These are phyloP conservation scores for Aspergillus persii DNA, from an alignment of 2,329 filamentous ascomycete genomes.

Conservation along the genomic window DNA sequence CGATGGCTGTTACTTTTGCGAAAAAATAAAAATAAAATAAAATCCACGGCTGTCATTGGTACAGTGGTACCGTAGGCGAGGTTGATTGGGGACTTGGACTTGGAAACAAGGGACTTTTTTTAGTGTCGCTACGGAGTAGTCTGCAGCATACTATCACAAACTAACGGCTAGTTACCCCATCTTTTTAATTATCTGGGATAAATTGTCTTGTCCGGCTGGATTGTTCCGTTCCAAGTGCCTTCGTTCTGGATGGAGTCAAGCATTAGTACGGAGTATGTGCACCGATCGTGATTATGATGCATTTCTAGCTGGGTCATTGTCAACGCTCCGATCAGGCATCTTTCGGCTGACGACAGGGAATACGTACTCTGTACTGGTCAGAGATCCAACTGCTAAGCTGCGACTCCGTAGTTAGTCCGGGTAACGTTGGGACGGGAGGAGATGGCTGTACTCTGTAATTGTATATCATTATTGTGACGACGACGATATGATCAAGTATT, in stretches of 20 bases:
- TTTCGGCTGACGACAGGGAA: slow-evolving; percentile 20
- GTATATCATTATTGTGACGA: neutral
- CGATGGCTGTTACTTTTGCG: neutral
- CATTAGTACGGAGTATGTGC: neutral
- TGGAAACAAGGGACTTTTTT: neutral
- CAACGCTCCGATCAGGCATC: neutral
- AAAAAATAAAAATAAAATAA: neutral
- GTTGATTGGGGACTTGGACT: neutral
- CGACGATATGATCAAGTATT: neutral
- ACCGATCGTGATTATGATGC: neutral
- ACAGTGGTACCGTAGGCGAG: neutral
- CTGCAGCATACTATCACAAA: neutral
- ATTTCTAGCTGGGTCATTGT: neutral
- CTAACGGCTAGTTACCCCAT: neutral
- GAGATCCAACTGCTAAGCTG: slow-evolving; percentile 11
- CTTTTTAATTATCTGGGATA: neutral
- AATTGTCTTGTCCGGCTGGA: neutral
- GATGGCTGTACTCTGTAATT: neutral
- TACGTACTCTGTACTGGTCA: slow-evolving; percentile 22
- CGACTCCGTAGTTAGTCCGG: slow-evolving; percentile 6
- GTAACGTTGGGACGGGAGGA: slow-evolving; percentile 1
- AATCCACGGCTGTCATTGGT: neutral
- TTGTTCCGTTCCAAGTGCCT: neutral
- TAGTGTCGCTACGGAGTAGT: neutral
- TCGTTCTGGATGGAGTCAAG: neutral